phyloP scores from a whole-genome alignment of 345 rosid species.

The Eucalyptus erythrocorys region DNA sequence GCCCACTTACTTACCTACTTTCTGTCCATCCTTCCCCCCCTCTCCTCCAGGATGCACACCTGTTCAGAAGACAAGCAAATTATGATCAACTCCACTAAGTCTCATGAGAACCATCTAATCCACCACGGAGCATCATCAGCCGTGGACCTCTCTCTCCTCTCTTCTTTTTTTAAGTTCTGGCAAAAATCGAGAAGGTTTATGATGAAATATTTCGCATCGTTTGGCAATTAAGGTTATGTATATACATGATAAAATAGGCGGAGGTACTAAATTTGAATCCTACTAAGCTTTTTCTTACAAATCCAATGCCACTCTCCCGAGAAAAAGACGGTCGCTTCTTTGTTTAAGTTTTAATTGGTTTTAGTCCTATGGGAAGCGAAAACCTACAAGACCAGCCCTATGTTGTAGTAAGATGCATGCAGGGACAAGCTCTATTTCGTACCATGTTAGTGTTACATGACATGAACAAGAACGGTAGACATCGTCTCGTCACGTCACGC shows the following conservation, averaged over 20 bases:
- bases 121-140: background rate
- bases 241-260: background rate
- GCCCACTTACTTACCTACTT: background rate
- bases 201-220: fast-evolving
- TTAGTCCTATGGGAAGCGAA: background rate
- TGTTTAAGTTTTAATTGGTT: background rate
- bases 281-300: background rate
- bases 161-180: background rate
- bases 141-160: background rate
- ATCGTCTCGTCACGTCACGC: background rate
- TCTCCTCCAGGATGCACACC: background rate
- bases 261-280: background rate
- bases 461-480: background rate
- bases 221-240: background rate
- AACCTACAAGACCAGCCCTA: background rate
- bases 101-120: background rate
- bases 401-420: background rate
- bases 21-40: background rate
- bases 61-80: background rate
- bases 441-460: fast-evolving
- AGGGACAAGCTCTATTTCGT: background rate
- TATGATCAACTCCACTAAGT: background rate
- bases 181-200: fast-evolving
- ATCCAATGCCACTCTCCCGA: background rate
- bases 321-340: background rate